These are phyloP conservation scores for Eucalyptus shirleyi DNA, from an alignment of 345 rosid genomes.

Conservation along the genomic window DNA sequence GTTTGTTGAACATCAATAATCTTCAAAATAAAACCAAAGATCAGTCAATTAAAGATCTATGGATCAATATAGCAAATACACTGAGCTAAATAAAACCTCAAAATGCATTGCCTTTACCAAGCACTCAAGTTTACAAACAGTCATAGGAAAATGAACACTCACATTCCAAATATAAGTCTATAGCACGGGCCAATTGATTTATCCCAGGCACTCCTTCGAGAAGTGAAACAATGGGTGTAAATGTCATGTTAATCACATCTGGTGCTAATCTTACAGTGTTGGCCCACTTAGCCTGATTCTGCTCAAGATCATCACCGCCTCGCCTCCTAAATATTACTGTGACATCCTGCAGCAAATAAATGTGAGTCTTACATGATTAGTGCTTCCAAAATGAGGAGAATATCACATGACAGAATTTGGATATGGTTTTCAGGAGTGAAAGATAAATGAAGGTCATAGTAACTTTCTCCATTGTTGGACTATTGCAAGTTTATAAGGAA, in stretches of 20 bases:
- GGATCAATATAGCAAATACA: not conserved
- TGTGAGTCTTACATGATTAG: not conserved
- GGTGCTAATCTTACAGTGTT: slow-evolving; percentile 71
- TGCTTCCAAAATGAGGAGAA: not conserved
- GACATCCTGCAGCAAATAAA: slow-evolving; percentile 74
- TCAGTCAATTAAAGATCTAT: not conserved
- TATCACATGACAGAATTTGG: not conserved
- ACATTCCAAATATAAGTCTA: slow-evolving; percentile 86
- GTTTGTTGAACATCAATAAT: not conserved
- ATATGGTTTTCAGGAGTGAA: not conserved
- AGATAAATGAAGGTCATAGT: not conserved
- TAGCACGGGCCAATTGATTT: slow-evolving; percentile 77
- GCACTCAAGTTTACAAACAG: not conserved
- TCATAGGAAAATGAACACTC: slow-evolving; percentile 17
- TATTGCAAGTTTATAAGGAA: not conserved
- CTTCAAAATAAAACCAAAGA: not conserved
- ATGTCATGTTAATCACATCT: slow-evolving; percentile 90
- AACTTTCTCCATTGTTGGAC: not conserved
- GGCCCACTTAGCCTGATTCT: slow-evolving; percentile 87
- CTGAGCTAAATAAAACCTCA: not conserved
- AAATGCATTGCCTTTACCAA: not conserved
- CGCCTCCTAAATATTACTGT: slow-evolving; percentile 96
- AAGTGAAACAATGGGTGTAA: slow-evolving; percentile 70
- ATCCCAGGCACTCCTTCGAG: slow-evolving; percentile 88
- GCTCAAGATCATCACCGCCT: slow-evolving; percentile 99